Percentiles rank a stretch among this genome's conserved stretches.
These are phyloP conservation scores for Cornus suecica DNA, from an alignment of 148 eudicot species.

Conservation along the genomic window DNA sequence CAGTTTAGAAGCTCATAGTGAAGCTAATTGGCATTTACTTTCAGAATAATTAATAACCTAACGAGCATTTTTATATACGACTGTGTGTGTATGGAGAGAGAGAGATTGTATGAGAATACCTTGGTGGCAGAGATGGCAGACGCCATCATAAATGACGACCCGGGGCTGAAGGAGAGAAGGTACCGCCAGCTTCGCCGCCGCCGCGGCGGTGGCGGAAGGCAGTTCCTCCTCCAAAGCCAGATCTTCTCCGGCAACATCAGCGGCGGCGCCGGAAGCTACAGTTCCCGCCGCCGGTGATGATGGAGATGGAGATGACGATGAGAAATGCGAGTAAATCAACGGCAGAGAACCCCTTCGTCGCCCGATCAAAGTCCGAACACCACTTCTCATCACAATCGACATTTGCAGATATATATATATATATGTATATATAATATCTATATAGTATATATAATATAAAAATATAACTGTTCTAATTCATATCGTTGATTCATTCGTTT, in stretches of 20 bases:
- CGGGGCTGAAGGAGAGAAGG: slow-evolving; percentile 63
- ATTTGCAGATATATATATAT: background rate
- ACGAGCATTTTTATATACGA: background rate
- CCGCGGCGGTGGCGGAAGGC: background rate
- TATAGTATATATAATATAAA: too few species aligned
- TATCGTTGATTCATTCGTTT: slow-evolving; percentile 1
- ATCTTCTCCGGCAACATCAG: slow-evolving; percentile 19
- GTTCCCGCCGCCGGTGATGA: slow-evolving; percentile 1
- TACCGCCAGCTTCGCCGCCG: slow-evolving; percentile 19
- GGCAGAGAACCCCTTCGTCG: slow-evolving; percentile 1
- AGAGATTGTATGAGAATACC: slow-evolving; percentile 30
- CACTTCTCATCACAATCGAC: background rate
- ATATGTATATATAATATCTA: too few species aligned
- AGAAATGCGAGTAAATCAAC: background rate
- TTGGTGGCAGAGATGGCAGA: slow-evolving; percentile 83
- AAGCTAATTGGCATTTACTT: background rate
- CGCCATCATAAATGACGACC: slow-evolving; percentile 85
- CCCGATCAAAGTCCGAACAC: background rate
- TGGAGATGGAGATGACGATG: slow-evolving; percentile 5
- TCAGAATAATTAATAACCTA: background rate
- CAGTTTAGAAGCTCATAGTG: background rate
- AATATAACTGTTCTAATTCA: background rate
- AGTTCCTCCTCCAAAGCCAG: slow-evolving; percentile 10
- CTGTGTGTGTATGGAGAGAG: background rate
- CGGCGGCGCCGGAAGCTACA: slow-evolving; percentile 17